Conservation (phyloP, 225 moss, liverwort and hornwort species). For the Straminergon stramineum region DNA sequence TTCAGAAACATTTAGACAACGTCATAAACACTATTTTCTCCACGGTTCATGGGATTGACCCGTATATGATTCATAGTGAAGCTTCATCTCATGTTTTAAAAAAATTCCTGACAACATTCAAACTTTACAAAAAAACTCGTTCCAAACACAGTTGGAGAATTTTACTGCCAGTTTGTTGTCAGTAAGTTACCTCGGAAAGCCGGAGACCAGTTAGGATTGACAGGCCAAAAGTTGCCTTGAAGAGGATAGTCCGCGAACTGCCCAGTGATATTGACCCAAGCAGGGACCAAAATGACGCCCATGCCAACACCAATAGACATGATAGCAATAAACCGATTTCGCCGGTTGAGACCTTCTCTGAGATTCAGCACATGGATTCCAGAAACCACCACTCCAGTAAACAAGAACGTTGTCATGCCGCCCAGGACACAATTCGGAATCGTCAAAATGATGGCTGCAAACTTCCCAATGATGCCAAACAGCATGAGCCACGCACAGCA, state of each 20-base stretch:
- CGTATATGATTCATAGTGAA: not conserved
- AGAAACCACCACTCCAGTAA: slow-evolving; percentile 71
- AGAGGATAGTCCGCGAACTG: slow-evolving; percentile 41
- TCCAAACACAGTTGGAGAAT: not conserved
- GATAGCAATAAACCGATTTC: slow-evolving; percentile 75
- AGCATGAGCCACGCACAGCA: slow-evolving; percentile 67
- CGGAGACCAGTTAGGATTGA: slow-evolving; percentile 45
- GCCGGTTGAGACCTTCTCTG: slow-evolving; percentile 33
- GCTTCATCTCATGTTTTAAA: not conserved
- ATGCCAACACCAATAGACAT: slow-evolving; percentile 70
- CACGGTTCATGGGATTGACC: not conserved
- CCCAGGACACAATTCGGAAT: slow-evolving; percentile 79
- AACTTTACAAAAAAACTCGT: not conserved
- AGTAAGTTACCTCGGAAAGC: slow-evolving; percentile 59
- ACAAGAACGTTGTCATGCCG: slow-evolving; percentile 86
- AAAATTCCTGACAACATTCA: not conserved
- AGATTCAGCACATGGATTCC: slow-evolving; percentile 68
- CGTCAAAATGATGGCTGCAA: slow-evolving; percentile 63
- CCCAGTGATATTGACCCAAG: slow-evolving; percentile 85
- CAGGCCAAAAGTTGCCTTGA: slow-evolving; percentile 82
- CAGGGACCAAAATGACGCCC: slow-evolving; percentile 69
- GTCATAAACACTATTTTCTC: not conserved
- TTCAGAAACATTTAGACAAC: not conserved
- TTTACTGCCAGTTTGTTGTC: not conserved
- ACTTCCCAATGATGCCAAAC: slow-evolving; percentile 59